phyloP scores from a whole-genome alignment of 805 yeast genomes.

The Myxozyma kluyveri region DNA sequence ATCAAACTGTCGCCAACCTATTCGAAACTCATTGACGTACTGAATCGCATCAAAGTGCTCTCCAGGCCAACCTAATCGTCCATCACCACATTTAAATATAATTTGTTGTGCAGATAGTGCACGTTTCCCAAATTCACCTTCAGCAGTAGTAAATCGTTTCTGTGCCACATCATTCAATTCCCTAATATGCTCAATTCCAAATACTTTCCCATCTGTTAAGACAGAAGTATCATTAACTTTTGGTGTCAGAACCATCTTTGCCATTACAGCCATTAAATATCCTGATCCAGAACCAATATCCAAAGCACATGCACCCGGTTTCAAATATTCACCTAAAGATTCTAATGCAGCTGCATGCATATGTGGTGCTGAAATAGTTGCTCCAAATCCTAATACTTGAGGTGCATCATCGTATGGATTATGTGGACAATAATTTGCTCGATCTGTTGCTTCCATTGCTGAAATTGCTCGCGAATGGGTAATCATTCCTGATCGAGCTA shows the following conservation, averaged over 20 bases:
- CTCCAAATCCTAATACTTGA: slow-evolving; percentile 26
- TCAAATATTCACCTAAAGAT: slow-evolving; percentile 15
- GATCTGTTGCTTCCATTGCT: slow-evolving; percentile 25
- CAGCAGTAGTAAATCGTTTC: slow-evolving; percentile 8
- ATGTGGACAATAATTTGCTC: slow-evolving; percentile 21
- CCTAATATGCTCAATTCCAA: slow-evolving; percentile 27
- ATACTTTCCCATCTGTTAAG: slow-evolving; percentile 24
- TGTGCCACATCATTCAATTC: slow-evolving; percentile 14
- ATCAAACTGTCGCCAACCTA: neutral
- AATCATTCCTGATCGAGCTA: slow-evolving; percentile 8
- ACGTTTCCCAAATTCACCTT: slow-evolving; percentile 8
- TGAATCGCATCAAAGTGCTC: slow-evolving; percentile 29
- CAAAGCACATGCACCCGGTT: slow-evolving; percentile 25
- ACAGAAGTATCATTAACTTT: neutral
- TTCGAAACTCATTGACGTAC: slow-evolving; percentile 6
- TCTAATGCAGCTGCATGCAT: slow-evolving; percentile 29
- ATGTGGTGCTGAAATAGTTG: slow-evolving; percentile 32
- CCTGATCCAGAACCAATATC: slow-evolving; percentile 31
- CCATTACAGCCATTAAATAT: slow-evolving; percentile 25
- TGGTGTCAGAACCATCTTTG: slow-evolving; percentile 21
- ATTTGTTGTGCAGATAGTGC: slow-evolving; percentile 13
- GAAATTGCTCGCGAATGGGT: slow-evolving; percentile 13
- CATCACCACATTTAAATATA: slow-evolving; percentile 21
- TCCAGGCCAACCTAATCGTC: slow-evolving; percentile 24
- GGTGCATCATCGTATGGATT: slow-evolving; percentile 28